Conservation (phyloP, 2,329 filamentous ascomycete species). For the Cladosporium sp. region DNA sequence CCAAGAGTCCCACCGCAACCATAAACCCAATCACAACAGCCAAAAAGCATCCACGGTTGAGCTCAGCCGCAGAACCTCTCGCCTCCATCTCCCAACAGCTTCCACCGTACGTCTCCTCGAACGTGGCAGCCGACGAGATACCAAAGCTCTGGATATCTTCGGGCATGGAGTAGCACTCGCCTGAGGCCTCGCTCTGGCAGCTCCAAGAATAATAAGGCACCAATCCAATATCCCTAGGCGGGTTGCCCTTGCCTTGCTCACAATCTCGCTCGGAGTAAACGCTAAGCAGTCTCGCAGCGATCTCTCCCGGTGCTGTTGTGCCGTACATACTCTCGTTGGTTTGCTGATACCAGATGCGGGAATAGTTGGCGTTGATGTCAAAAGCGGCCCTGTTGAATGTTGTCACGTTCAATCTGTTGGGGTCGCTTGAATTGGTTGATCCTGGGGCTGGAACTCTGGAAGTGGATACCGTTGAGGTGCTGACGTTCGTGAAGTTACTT, state of each 20-base stretch:
- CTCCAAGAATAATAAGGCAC: neutral
- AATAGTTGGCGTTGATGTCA: neutral
- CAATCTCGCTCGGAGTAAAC: neutral
- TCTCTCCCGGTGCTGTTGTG: neutral
- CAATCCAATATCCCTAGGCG: neutral
- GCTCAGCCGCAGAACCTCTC: neutral
- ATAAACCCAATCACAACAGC: neutral
- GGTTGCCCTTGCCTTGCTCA: neutral
- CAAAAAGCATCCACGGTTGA: neutral
- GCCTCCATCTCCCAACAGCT: slow-evolving; percentile 1
- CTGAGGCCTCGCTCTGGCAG: slow-evolving; percentile 1
- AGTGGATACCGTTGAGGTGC: neutral
- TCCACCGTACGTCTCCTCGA: neutral
- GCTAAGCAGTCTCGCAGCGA: neutral
- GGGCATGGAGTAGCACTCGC: neutral
- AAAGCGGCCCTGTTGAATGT: neutral
- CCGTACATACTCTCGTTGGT: neutral
- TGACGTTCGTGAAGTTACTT: neutral
- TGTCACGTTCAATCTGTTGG: neutral
- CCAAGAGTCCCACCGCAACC: neutral
- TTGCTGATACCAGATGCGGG: slow-evolving; percentile 6
- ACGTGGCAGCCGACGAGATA: slow-evolving; percentile 1
- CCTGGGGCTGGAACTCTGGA: neutral
- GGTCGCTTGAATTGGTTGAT: neutral
- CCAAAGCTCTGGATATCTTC: neutral